Conservation (phyloP, 2,329 filamentous ascomycete genomes). For the Stachybotrys chartarum region DNA sequence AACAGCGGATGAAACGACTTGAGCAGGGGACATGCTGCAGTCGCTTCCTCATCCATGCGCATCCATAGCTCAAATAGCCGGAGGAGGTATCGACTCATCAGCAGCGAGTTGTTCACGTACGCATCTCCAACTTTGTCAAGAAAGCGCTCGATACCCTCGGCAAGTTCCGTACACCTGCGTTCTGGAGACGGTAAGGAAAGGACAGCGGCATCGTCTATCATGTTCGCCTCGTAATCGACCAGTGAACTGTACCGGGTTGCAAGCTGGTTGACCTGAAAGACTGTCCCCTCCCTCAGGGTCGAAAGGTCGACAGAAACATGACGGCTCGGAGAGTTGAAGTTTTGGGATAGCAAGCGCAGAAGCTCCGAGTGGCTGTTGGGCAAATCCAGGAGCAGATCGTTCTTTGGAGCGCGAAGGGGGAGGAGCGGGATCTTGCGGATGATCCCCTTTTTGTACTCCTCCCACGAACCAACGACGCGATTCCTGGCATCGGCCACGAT, state of each 20-base stretch:
- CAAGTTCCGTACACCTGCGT: neutral
- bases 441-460: constrained; percentile 26
- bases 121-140: constrained; percentile 3
- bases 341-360: constrained; percentile 4
- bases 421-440: constrained; percentile 33
- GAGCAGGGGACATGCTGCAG: constrained; percentile 37
- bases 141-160: neutral
- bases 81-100: constrained; percentile 31
- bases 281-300: constrained; percentile 4
- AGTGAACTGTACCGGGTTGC: constrained; percentile 2
- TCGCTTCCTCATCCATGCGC: constrained; percentile 42
- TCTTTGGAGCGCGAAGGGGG: constrained; percentile 22
- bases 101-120: constrained; percentile 24
- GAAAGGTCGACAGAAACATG: neutral
- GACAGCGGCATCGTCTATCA: neutral
- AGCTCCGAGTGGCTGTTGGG: constrained; percentile 25
- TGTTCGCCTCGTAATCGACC: constrained; percentile 1
- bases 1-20: constrained; percentile 45
- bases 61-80: constrained; percentile 52
- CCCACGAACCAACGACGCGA: constrained; percentile 28
- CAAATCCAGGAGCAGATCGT: constrained; percentile 27
- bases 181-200: neutral
- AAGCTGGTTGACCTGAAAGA: constrained; percentile 6
- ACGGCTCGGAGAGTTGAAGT: constrained; percentile 12
- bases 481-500: constrained; percentile 8